These are phyloP conservation scores for Carex kokanica DNA, from an alignment of 176 grass and related monocot species.

Conservation along the genomic window DNA sequence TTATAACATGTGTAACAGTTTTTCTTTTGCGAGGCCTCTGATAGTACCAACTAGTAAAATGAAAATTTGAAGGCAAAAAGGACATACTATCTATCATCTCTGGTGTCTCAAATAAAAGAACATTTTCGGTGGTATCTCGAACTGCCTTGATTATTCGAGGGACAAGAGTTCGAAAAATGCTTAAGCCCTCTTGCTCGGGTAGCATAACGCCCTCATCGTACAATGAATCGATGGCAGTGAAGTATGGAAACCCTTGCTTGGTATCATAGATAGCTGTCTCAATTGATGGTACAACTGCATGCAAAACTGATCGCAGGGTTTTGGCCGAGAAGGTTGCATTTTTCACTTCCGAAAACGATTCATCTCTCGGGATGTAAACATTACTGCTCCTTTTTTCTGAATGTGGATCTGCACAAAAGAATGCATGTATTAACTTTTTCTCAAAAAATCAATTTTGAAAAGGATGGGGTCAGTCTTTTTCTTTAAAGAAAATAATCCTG, in stretches of 20 bases:
- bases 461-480: not conserved
- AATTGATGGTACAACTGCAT: slow-evolving; percentile 48
- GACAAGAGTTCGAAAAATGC: slow-evolving; percentile 31
- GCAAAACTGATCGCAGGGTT: slow-evolving; percentile 49
- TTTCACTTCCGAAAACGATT: slow-evolving; percentile 83
- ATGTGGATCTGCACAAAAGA: slow-evolving; percentile 25
- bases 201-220: slow-evolving; percentile 56
- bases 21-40: not conserved
- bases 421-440: not conserved
- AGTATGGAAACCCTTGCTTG: slow-evolving; percentile 55
- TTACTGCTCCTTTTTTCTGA: slow-evolving; percentile 37
- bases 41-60: not conserved
- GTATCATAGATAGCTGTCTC: slow-evolving; percentile 30
- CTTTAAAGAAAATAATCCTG: not conserved
- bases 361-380: slow-evolving; percentile 64
- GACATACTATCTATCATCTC: slow-evolving; percentile 58
- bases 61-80: not conserved
- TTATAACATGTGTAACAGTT: not conserved
- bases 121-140: slow-evolving; percentile 42
- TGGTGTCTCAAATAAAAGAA: slow-evolving; percentile 76
- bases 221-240: slow-evolving; percentile 74
- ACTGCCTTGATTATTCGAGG: slow-evolving; percentile 52
- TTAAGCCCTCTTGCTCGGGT: slow-evolving; percentile 1
- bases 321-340: slow-evolving; percentile 46
- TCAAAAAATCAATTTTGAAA: not conserved